Conservation (phyloP, 2,329 filamentous ascomycete genomes). For the Trichoderma lentiforme region DNA sequence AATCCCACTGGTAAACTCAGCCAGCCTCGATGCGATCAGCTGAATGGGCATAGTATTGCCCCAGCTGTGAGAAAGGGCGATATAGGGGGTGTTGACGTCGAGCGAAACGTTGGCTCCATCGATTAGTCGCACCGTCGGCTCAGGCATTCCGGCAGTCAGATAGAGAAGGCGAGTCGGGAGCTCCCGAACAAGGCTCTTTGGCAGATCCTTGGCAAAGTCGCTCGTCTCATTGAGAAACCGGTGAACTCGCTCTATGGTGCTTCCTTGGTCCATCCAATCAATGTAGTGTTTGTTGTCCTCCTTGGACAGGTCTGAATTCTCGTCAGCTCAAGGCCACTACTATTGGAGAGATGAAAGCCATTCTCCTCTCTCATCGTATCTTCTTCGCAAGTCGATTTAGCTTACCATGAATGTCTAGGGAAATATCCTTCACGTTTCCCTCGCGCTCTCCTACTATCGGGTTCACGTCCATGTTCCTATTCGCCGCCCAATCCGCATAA, state of each 20-base stretch:
- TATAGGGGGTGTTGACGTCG: not conserved
- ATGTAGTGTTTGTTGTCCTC: not conserved
- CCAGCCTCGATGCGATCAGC: not conserved
- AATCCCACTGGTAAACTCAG: not conserved
- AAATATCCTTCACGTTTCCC: conserved; percentile 6
- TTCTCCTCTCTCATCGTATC: not conserved
- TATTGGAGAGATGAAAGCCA: not conserved
- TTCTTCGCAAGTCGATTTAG: not conserved
- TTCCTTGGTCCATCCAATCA: not conserved
- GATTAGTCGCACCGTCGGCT: not conserved
- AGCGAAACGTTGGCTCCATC: not conserved
- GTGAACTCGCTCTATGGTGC: not conserved
- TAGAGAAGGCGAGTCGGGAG: not conserved
- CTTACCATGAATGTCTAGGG: conserved; percentile 3
- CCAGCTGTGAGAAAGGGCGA: conserved; percentile 2
- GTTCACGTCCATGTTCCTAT: conserved; percentile 9
- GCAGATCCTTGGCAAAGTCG: not conserved
- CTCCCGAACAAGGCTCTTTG: not conserved
- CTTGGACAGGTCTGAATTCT: not conserved
- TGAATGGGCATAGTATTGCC: conserved; percentile 6
- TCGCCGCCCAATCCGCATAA: not conserved
- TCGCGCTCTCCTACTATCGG: not conserved
- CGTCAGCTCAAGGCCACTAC: not conserved
- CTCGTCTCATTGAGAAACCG: not conserved
- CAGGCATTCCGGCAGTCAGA: not conserved